Percentiles rank a stretch among this genome's conserved stretches.
phyloP scores from a whole-genome alignment of 2,329 filamentous ascomycete species.

The Scedosporium minutisporum region DNA sequence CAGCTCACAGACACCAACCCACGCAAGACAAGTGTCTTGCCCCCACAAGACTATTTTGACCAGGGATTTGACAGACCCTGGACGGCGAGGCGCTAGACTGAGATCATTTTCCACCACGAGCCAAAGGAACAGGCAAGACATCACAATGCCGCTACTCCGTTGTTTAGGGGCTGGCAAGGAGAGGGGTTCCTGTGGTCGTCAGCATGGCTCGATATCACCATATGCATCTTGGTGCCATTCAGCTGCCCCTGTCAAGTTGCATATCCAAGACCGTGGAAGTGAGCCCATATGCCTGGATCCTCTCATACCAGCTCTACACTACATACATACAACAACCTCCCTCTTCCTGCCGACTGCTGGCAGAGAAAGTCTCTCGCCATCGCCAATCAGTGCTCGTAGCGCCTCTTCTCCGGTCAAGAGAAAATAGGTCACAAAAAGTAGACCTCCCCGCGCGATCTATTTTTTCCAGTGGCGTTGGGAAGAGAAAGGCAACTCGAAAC shows the following conservation, averaged over 20 bases:
- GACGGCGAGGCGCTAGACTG: background rate
- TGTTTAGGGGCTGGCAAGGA: background rate
- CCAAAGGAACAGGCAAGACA: background rate
- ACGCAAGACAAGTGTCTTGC: background rate
- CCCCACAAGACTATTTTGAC: background rate
- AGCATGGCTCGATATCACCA: background rate
- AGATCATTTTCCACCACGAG: background rate
- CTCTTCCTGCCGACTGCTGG: background rate
- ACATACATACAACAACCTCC: background rate
- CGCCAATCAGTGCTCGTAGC: background rate
- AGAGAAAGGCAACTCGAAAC: conserved; percentile 1
- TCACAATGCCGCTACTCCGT: background rate
- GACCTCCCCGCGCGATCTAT: background rate
- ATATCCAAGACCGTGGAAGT: background rate
- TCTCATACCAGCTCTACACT: background rate
- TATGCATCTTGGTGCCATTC: background rate
- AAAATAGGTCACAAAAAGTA: background rate
- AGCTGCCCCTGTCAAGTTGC: background rate
- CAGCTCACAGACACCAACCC: background rate
- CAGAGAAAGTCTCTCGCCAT: background rate
- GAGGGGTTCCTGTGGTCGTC: background rate
- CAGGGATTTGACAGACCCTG: background rate
- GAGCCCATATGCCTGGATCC: background rate
- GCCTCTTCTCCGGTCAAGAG: background rate
- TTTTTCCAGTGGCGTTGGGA: background rate